A percentile compares a stretch with the other conserved stretches of the same genome.
Conservation (phyloP, 768 basidiomycete species). For the Suillus paluster region DNA sequence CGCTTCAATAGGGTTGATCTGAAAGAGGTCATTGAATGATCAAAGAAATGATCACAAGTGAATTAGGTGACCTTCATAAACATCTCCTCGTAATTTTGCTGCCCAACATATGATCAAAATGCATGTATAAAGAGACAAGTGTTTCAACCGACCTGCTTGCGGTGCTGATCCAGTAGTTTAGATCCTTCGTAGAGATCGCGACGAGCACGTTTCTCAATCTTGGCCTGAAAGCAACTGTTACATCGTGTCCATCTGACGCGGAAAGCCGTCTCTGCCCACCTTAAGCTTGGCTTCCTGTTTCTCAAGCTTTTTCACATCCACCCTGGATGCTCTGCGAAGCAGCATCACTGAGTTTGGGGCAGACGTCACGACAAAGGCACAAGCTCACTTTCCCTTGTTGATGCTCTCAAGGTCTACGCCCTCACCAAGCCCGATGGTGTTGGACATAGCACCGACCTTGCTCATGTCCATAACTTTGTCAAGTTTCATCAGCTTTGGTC, state of each 20-base stretch:
- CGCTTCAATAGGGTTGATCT: conserved; percentile 94
- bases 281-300: conserved; percentile 97
- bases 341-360: conserved; percentile 11
- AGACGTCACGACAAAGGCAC: conserved; percentile 1
- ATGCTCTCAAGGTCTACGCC: conserved; percentile 91
- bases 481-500: conserved; percentile 71
- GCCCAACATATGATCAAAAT: conserved; percentile 13
- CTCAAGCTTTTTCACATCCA: conserved; percentile 94
- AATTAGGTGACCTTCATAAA: conserved; percentile 81
- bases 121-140: neutral
- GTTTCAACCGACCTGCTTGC: conserved; percentile 69
- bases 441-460: conserved; percentile 75
- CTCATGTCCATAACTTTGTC: conserved; percentile 91
- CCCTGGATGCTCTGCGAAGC: conserved; percentile 74
- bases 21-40: neutral
- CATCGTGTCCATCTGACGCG: neutral
- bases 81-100: conserved; percentile 99
- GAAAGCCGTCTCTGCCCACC: conserved; percentile 39
- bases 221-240: conserved; percentile 58
- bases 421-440: conserved; percentile 76
- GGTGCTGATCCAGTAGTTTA: conserved; percentile 89
- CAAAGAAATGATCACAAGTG: neutral
- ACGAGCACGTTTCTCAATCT: conserved; percentile 94
- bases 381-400: conserved; percentile 88
- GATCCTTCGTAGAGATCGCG: conserved; percentile 95